These are phyloP conservation scores for Plasmodium ovale DNA, from an alignment of 169 alveolate species.

Conservation along the genomic window DNA sequence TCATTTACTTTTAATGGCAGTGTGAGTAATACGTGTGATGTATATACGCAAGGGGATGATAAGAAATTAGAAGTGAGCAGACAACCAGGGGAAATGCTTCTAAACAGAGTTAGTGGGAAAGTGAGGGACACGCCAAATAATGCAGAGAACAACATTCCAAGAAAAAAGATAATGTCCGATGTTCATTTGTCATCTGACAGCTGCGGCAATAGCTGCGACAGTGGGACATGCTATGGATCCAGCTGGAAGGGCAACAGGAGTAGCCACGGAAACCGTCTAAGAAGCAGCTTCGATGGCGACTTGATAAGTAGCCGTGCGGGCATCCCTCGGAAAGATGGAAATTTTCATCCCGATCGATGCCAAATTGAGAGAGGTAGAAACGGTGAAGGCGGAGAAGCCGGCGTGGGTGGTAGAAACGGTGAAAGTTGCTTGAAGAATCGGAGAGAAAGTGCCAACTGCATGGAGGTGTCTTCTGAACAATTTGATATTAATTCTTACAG, in stretches of 20 bases:
- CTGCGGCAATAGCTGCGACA: conserved; percentile 6
- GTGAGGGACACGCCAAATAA: background rate
- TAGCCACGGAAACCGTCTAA: conserved; percentile 7
- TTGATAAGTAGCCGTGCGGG: conserved; percentile 4
- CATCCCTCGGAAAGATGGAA: no score
- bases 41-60: background rate
- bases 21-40: background rate
- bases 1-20: conserved; percentile 21
- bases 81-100: no score
- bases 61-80: background rate
- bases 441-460: background rate
- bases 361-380: no score
- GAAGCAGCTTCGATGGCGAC: background rate
- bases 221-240: conserved; percentile 15
- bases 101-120: no score
- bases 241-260: conserved; percentile 11
- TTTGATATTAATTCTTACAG: background rate
- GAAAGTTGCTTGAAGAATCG: no score
- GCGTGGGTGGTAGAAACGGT: no score
- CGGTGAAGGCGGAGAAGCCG: no score
- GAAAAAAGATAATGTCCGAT: background rate
- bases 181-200: background rate
- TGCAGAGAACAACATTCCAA: background rate
- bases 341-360: no score
- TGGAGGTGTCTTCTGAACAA: background rate